phyloP scores from a whole-genome alignment of 2,329 filamentous ascomycete genomes.

The Rutstroemia sydowiana region DNA sequence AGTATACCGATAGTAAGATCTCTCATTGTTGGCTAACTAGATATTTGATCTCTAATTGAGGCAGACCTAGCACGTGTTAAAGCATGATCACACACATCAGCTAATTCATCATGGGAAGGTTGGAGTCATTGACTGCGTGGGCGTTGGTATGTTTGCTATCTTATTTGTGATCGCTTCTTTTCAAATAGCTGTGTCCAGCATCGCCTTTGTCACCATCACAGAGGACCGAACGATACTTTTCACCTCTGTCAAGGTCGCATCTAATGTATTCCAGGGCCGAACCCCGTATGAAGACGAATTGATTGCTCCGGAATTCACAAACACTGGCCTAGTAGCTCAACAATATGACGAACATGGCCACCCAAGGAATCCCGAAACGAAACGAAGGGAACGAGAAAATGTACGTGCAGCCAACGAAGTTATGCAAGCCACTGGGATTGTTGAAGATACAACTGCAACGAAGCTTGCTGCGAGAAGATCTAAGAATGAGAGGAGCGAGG shows the following conservation, averaged over 20 bases:
- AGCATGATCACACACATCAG: too few species aligned
- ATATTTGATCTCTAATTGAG: too few species aligned
- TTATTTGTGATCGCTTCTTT: neutral
- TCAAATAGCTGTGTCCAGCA: neutral
- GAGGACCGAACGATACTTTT: neutral
- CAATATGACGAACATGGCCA: constrained; percentile 29
- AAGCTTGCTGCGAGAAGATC: constrained; percentile 19
- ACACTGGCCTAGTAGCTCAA: constrained; percentile 14
- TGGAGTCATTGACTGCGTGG: constrained; percentile 22
- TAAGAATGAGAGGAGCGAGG: constrained; percentile 18
- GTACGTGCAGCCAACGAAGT: constrained; percentile 32
- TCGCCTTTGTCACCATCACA: neutral
- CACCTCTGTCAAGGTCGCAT: too few species aligned
- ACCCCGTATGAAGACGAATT: constrained; percentile 30
- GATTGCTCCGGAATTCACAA: constrained; percentile 14
- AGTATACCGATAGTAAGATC: too few species aligned
- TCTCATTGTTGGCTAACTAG: too few species aligned
- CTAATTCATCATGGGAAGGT: constrained; percentile 11
- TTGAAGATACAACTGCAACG: constrained; percentile 26
- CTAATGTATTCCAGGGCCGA: constrained; percentile 23
- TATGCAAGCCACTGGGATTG: constrained; percentile 30
- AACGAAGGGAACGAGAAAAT: constrained; percentile 27
- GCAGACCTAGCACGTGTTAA: too few species aligned
- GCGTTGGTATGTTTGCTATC: constrained; percentile 19
- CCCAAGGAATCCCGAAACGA: constrained; percentile 29